phyloP scores from a whole-genome alignment of 805 yeast genomes.

The Myxozyma nipponensis region DNA sequence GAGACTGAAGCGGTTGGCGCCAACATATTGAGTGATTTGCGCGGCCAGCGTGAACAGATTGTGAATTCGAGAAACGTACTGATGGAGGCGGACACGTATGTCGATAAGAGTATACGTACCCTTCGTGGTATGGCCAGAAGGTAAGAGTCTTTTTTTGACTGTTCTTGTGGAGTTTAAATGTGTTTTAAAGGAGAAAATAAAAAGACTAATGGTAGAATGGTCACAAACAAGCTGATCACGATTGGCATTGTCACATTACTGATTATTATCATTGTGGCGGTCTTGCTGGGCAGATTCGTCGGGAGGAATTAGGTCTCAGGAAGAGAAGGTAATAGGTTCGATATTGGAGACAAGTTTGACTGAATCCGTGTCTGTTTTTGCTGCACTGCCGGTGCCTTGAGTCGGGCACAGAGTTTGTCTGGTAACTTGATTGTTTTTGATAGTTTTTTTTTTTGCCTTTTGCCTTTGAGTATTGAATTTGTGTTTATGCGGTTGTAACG shows the following conservation, averaged over 20 bases:
- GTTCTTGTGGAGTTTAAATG: neutral
- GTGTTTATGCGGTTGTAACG: too few species aligned
- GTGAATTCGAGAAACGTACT: slow-evolving; percentile 71
- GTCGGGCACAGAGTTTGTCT: too few species aligned
- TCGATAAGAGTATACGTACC: slow-evolving; percentile 83
- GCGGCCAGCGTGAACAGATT: slow-evolving; percentile 92
- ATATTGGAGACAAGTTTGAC: too few species aligned
- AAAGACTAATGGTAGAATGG: slow-evolving; percentile 15
- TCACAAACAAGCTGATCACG: slow-evolving; percentile 23
- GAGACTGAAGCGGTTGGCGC: slow-evolving; percentile 94
- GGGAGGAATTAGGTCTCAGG: too few species aligned
- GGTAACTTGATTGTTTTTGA: too few species aligned
- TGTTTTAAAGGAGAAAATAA: too few species aligned
- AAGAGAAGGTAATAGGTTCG: too few species aligned
- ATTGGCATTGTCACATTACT: slow-evolving; percentile 23
- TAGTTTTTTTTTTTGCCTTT: too few species aligned
- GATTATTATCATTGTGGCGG: slow-evolving; percentile 24
- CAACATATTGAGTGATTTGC: slow-evolving; percentile 76
- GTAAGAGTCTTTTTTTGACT: slow-evolving; percentile 10
- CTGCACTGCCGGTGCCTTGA: too few species aligned
- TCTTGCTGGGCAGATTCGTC: slow-evolving; percentile 20
- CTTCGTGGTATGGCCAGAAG: slow-evolving; percentile 82
- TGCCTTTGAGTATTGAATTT: too few species aligned
- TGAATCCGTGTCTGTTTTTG: too few species aligned
- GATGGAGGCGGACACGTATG: slow-evolving; percentile 86